A percentile compares a stretch with the other conserved stretches of the same genome.
Evolutionary conservation across 768 basidiomycete species (phyloP).

Genomic region (Clathrus columnatus): DNA sequence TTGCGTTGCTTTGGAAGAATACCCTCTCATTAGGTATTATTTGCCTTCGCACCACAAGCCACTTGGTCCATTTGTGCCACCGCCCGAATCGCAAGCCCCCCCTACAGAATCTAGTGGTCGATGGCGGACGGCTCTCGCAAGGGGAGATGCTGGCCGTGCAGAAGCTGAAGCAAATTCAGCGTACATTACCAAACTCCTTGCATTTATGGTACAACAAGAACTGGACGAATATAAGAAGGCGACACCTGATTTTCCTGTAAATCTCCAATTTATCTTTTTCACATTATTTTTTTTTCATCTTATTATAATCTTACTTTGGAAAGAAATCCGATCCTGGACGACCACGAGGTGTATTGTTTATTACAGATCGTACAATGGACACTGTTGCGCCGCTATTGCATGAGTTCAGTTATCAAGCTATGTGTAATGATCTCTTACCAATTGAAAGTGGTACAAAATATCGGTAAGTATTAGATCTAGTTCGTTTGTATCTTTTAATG

Average conservation of each 20-base stretch:
- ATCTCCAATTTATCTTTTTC: constrained; percentile 22
- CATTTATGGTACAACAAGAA: constrained; percentile 73
- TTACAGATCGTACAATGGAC: constrained; percentile 97
- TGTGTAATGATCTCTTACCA: constrained; percentile 90
- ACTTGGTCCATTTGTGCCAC: constrained; percentile 73
- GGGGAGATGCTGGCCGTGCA: constrained; percentile 59
- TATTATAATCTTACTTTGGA: constrained; percentile 13
- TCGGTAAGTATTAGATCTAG: constrained; percentile 44
- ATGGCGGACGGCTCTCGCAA: constrained; percentile 77
- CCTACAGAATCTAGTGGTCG: constrained; percentile 54
- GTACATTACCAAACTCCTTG: constrained; percentile 72
- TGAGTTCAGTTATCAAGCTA: constrained; percentile 98
- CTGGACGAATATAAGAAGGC: constrained; percentile 81
- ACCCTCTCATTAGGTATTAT: constrained; percentile 90
- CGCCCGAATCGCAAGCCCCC: constrained; percentile 34
- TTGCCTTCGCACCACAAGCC: constrained; percentile 74
- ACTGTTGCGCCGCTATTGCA: constrained; percentile 83
- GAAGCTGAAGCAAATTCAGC: constrained; percentile 67
- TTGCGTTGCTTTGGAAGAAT: constrained; percentile 85
- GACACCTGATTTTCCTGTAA: constrained; percentile 82
- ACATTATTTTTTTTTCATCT: constrained; percentile 10
- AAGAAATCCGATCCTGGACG: constrained; percentile 37
- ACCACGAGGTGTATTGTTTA: constrained; percentile 72
- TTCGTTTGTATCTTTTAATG: not conserved
- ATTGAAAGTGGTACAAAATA: constrained; percentile 84